phyloP scores from a whole-genome alignment of 2,329 filamentous ascomycete genomes.

The Hortaea sp. region DNA sequence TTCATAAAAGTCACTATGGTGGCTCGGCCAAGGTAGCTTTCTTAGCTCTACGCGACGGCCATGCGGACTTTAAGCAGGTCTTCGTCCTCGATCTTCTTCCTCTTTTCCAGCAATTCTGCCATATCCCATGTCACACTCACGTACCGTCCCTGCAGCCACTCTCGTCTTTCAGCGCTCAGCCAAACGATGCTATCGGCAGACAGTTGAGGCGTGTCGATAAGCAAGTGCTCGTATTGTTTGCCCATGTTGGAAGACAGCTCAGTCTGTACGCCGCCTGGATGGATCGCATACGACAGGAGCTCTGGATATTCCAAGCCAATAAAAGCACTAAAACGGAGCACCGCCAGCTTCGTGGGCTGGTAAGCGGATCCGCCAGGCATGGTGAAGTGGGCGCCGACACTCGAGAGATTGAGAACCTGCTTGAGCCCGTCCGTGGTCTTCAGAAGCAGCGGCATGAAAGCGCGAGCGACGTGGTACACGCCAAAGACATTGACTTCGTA shows the following conservation, averaged over 20 bases:
- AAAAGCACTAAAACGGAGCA: constrained; percentile 37
- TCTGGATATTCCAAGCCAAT: constrained; percentile 34
- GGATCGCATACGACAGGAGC: constrained; percentile 30
- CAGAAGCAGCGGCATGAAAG: constrained; percentile 39
- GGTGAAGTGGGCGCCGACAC: constrained; percentile 29
- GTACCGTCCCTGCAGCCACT: constrained; percentile 30
- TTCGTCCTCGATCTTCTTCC: constrained; percentile 22
- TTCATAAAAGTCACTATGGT: too few relatives aligned
- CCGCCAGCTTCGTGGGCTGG: constrained; percentile 37
- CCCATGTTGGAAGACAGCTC: constrained; percentile 21
- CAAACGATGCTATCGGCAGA: constrained; percentile 23
- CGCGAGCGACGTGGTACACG: constrained; percentile 20
- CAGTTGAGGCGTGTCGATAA: constrained; percentile 22
- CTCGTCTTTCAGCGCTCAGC: constrained; percentile 22
- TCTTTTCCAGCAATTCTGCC: constrained; percentile 21
- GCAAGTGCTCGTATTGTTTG: constrained; percentile 24
- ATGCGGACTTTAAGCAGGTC: constrained; percentile 25
- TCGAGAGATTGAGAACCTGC: constrained; percentile 34
- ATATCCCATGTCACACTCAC: constrained; percentile 31
- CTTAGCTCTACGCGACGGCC: neutral
- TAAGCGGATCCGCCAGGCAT: constrained; percentile 33
- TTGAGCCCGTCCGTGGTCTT: constrained; percentile 27
- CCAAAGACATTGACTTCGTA: constrained; percentile 41
- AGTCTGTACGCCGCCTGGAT: constrained; percentile 38
- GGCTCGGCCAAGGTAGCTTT: neutral